A percentile compares a stretch with the other conserved stretches of the same genome.
Evolutionary conservation across 495 filamentous ascomycete species (phyloP).

Genomic region (Neurospora sp.): DNA sequence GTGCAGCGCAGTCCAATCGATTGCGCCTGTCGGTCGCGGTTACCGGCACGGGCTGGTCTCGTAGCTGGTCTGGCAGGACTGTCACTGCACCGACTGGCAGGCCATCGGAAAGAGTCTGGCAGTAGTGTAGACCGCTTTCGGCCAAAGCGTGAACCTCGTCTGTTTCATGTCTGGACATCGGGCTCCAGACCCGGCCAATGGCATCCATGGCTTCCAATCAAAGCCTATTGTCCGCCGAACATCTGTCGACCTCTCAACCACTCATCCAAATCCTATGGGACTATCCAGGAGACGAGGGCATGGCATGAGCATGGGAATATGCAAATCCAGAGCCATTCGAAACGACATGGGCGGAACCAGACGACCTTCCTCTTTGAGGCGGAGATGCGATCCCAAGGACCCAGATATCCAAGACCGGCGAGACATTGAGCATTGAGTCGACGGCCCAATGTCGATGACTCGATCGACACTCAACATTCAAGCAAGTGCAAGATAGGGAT

Average conservation of each 20-base stretch:
- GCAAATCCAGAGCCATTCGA: not conserved
- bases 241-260: conserved; percentile 15
- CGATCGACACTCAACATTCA: not conserved
- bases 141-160: conserved; percentile 21
- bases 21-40: not conserved
- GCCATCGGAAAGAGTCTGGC: not conserved
- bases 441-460: not conserved
- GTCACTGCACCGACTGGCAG: not conserved
- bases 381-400: not conserved
- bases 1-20: not conserved
- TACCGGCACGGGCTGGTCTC: not conserved
- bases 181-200: conserved; percentile 21
- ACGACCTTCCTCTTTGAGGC: not conserved
- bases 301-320: not conserved
- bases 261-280: conserved; percentile 18
- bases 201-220: conserved; percentile 3
- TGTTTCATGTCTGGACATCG: conserved; percentile 30
- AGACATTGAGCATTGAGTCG: not conserved
- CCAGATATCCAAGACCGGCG: not conserved
- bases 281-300: conserved; percentile 12
- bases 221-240: conserved; percentile 2
- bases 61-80: not conserved
- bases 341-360: not conserved
- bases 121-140: conserved; percentile 9
- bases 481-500: not conserved